These are phyloP conservation scores for Microsporum ferrugineum DNA, from an alignment of 2,329 filamentous ascomycete species.

Conservation along the genomic window DNA sequence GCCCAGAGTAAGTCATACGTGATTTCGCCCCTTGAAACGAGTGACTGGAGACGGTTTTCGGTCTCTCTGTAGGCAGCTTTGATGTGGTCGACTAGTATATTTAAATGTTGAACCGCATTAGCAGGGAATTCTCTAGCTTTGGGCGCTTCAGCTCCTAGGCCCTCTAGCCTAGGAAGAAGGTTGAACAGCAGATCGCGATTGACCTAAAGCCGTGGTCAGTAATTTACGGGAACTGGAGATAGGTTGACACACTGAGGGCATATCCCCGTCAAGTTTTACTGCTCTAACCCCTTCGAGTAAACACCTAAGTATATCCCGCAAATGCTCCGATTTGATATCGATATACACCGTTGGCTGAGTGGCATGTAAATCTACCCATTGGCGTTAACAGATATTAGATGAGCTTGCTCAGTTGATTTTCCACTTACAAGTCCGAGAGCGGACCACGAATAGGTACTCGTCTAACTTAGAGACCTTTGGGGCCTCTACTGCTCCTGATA, in stretches of 20 bases:
- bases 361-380: slow-evolving; percentile 18
- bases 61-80: slow-evolving; percentile 18
- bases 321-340: slow-evolving; percentile 24
- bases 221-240: not conserved
- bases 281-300: slow-evolving; percentile 22
- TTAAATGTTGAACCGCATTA: slow-evolving; percentile 12
- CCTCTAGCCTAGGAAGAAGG: slow-evolving; percentile 17
- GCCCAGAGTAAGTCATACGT: slow-evolving; percentile 28
- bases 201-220: slow-evolving; percentile 8
- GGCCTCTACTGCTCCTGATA: slow-evolving; percentile 17
- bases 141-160: slow-evolving; percentile 5
- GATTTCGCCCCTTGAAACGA: slow-evolving; percentile 22
- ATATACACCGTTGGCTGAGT: slow-evolving; percentile 18
- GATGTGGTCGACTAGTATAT: slow-evolving; percentile 21
- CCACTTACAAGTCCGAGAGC: slow-evolving; percentile 16
- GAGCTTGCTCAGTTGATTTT: slow-evolving; percentile 7
- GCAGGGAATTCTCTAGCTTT: not conserved
- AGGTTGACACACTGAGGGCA: slow-evolving; percentile 18
- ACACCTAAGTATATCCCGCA: slow-evolving; percentile 23
- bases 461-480: slow-evolving; percentile 15
- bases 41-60: slow-evolving; percentile 18
- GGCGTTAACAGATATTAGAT: slow-evolving; percentile 10
- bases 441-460: slow-evolving; percentile 20
- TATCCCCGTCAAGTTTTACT: slow-evolving; percentile 23
- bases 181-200: slow-evolving; percentile 18